Percentiles rank a stretch among this genome's conserved stretches.
Evolutionary conservation across 78 protist genomes (phyloP).

Genomic region (slime mould (Dictyostelium discoideum)): dicty_2.7 NC_007089.4:1882501-1883000

Average conservation of each 20-base stretch:
- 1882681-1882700: not conserved
- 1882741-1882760: conserved; percentile 49
- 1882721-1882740: conserved; percentile 70
- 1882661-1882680: not conserved
- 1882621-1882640: too few species aligned
- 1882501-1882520: conserved; percentile 1
- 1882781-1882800: not conserved
- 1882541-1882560: conserved; percentile 26
- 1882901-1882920: not conserved
- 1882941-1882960: conserved; percentile 5
- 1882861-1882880: conserved; percentile 62
- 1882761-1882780: conserved; percentile 27
- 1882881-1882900: conserved; percentile 9
- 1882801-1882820: conserved; percentile 46
- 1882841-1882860: conserved; percentile 17
- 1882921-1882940: not conserved
- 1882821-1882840: conserved; percentile 39
- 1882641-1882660: not conserved
- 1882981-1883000: not conserved
- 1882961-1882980: conserved; percentile 49
- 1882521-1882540: conserved; percentile 40
- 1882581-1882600: not conserved
- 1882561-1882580: not conserved
- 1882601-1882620: not conserved
- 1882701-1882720: conserved; percentile 38